Percentiles rank a stretch among this genome's conserved stretches.
Conservation (phyloP, 306 rosid species). For the Astragalus glycyphyllos region DNA sequence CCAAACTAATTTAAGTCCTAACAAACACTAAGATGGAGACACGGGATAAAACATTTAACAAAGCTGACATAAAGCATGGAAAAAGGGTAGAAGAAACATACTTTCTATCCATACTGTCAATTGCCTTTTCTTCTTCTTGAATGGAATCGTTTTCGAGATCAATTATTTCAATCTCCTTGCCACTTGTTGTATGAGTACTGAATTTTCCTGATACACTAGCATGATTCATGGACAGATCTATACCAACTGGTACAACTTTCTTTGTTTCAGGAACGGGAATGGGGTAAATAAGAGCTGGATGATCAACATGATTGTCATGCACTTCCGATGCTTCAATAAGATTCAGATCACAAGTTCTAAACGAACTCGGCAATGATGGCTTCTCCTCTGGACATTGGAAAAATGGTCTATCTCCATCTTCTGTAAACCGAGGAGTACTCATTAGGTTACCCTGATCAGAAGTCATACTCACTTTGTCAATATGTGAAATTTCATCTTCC, state of each 20-base stretch:
- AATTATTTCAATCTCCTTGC: constrained; percentile 91
- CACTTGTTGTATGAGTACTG: constrained; percentile 51
- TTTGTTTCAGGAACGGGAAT: constrained; percentile 60
- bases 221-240: constrained; percentile 73
- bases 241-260: constrained; percentile 60
- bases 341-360: constrained; percentile 95
- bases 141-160: constrained; percentile 79
- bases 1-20: constrained; percentile 33
- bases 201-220: constrained; percentile 58
- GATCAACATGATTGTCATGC: constrained; percentile 69
- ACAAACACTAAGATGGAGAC: constrained; percentile 28
- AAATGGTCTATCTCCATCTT: constrained; percentile 55
- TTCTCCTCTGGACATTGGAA: constrained; percentile 68
- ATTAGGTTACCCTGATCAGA: constrained; percentile 55
- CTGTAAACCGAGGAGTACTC: constrained; percentile 54
- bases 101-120: constrained; percentile 67
- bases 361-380: constrained; percentile 70
- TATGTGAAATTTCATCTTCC: constrained; percentile 49
- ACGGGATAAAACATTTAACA: constrained; percentile 13
- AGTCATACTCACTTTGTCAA: constrained; percentile 47
- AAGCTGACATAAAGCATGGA: constrained; percentile 24
- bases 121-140: constrained; percentile 65
- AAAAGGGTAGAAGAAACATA: constrained; percentile 45
- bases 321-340: constrained; percentile 81
- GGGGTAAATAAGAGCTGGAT: constrained; percentile 57